A percentile compares a stretch with the other conserved stretches of the same genome.
These are phyloP conservation scores for Panellus pusillus DNA, from an alignment of 768 basidiomycete species.

Conservation along the genomic window DNA sequence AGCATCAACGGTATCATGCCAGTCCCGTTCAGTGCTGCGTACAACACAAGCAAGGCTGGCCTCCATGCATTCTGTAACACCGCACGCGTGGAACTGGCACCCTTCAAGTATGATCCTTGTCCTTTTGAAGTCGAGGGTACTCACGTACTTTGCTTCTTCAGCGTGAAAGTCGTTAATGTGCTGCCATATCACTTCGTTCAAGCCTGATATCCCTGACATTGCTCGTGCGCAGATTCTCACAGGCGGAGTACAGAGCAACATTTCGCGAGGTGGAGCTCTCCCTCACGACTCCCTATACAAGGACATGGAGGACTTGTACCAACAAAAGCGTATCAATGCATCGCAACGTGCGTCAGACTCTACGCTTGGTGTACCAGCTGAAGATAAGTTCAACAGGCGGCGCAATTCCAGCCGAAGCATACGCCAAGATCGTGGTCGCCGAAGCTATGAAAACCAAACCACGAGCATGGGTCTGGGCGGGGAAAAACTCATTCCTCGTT, in stretches of 20 bases:
- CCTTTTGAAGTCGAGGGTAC: not conserved
- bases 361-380: not conserved
- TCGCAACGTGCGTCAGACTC: constrained; percentile 5
- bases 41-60: constrained; percentile 29
- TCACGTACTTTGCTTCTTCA: not conserved
- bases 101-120: not conserved
- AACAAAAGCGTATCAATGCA: constrained; percentile 8
- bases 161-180: constrained; percentile 17
- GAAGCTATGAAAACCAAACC: constrained; percentile 13
- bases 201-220: not conserved
- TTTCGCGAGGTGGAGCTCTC: not conserved
- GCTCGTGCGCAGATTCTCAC: constrained; percentile 5
- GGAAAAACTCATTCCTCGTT: constrained; percentile 7
- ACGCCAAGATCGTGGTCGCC: constrained; percentile 15
- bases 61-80: constrained; percentile 14
- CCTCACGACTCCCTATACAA: constrained; percentile 16
- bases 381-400: not conserved
- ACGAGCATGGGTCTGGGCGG: constrained; percentile 21
- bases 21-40: constrained; percentile 24
- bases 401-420: constrained; percentile 10
- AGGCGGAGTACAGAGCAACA: constrained; percentile 17
- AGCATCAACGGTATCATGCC: constrained; percentile 27
- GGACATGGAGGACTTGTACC: constrained; percentile 18
- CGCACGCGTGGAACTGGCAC: not conserved
- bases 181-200: not conserved